These are phyloP conservation scores for Dendrobium catenatum DNA, from an alignment of 106 monocot species.

Conservation along the genomic window DNA sequence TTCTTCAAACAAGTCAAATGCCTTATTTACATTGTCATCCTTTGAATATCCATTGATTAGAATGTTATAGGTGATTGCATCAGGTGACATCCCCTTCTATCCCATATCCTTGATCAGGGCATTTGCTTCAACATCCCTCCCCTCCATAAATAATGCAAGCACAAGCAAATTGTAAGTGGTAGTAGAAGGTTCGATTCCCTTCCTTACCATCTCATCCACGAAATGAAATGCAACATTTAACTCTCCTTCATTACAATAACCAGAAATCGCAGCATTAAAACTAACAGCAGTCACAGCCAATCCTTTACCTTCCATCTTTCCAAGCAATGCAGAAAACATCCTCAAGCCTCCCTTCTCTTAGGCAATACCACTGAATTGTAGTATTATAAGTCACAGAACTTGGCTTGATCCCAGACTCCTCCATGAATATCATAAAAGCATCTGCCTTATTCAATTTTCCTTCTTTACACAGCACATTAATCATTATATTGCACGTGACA, in stretches of 20 bases:
- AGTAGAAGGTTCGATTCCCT: constrained; percentile 35
- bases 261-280: constrained; percentile 63
- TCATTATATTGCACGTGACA: constrained; percentile 84
- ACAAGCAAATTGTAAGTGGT: constrained; percentile 57
- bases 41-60: constrained; percentile 77
- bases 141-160: constrained; percentile 66
- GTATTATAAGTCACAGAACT: constrained; percentile 72
- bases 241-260: constrained; percentile 45
- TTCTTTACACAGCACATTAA: constrained; percentile 67
- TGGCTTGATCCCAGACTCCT: constrained; percentile 39
- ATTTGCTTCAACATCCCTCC: constrained; percentile 34
- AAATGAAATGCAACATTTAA: constrained; percentile 46
- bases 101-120: constrained; percentile 54
- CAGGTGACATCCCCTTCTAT: constrained; percentile 32
- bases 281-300: constrained; percentile 26
- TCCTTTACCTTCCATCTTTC: constrained; percentile 37
- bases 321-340: constrained; percentile 49
- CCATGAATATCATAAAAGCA: constrained; percentile 58
- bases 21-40: constrained; percentile 47
- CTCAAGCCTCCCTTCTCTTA: constrained; percentile 34
- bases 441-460: constrained; percentile 65
- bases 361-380: constrained; percentile 54
- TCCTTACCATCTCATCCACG: constrained; percentile 52
- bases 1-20: constrained; percentile 53
- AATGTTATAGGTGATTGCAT: constrained; percentile 71